Evolutionary conservation across 805 yeast genomes (phyloP).

Genomic region (Wickerhamiella siamensis): DNA sequence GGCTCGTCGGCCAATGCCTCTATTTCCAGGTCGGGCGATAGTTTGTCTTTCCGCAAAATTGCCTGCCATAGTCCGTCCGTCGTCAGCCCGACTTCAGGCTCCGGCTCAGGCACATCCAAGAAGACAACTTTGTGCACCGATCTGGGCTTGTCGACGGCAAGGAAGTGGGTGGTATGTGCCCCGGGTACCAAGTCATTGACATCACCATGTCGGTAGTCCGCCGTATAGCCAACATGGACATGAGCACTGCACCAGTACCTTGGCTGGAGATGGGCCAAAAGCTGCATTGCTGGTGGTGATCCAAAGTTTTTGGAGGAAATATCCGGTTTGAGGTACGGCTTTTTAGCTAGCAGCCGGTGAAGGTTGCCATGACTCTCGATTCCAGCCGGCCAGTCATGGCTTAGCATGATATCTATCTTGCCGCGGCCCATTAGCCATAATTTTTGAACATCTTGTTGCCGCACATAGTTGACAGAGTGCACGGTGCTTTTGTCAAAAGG

Average conservation of each 20-base stretch:
- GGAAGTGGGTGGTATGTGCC: conserved; percentile 1
- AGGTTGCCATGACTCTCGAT: conserved; percentile 52
- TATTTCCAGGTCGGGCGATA: background rate
- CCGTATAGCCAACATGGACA: conserved; percentile 61
- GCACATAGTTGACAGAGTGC: conserved; percentile 58
- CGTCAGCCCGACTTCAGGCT: background rate
- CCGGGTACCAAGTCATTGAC: background rate
- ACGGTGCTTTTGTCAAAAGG: conserved; percentile 37
- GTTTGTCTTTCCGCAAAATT: background rate
- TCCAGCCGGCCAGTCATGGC: conserved; percentile 93
- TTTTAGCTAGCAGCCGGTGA: conserved; percentile 34
- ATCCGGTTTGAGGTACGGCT: conserved; percentile 58
- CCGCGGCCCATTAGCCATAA: conserved; percentile 23
- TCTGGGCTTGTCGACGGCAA: background rate
- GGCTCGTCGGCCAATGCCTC: background rate
- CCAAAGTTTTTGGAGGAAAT: conserved; percentile 50
- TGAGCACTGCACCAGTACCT: conserved; percentile 79
- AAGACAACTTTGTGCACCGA: background rate
- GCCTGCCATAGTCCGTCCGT: background rate
- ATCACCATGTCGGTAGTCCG: conserved; percentile 32
- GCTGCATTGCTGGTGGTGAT: conserved; percentile 45
- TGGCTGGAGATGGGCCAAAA: conserved; percentile 46
- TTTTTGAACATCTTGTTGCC: conserved; percentile 46
- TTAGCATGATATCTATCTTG: conserved; percentile 41
- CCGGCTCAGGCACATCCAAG: background rate